Base-by-base conservation (phyloP, 192 early-diverging fungal species). In the Entrophospora sp. region DNA sequence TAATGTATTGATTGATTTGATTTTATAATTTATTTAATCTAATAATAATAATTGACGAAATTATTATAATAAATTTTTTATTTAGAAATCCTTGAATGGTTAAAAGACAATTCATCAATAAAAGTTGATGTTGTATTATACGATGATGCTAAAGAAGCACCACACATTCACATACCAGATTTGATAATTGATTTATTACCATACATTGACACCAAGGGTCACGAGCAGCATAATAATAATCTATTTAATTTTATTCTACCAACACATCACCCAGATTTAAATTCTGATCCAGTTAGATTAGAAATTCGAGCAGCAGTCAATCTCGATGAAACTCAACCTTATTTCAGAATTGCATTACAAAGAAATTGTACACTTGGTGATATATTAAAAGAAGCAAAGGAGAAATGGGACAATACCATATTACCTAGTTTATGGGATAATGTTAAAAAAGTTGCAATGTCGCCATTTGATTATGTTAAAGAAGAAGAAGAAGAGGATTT, bases 81-180 rank as follows among this genome's bases (percentile, higher is more conserved):
- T 16, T 16, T 38, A 66, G 64, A 66, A 66, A 66, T 66, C 13
- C 64, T 66, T 31, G 64, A 66, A 66, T 66, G 64, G 64, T 10
- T 66, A 27, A 20, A 25, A 14, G 25, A n/a, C n/a, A 14, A 66
- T 43, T 24, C 48, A 1, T 4, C 27, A 8, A 53, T 55, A n/a
- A 42, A 31, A n/a, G 24, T 66, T 40, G 48, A 66, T 28, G 45
- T 48, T 13, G 18, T 16, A 13, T 22, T 66, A 20, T 66, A 40
- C 22, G 49, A 66, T 14, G 22, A 66, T 37, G 38, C 16, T 27
- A 40, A 25, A 18, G 51, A 53, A 51, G 51, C 64, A 16, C 51
- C 64, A 42, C 64, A 66, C 18, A 53, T 66, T 53, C 46, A 36
- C 5, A 30, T 66, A 5, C 64, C 64, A 25, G 64, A 66, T 14